Base-by-base conservation (phyloP, 345 rosid species). In the Erucastrum elatum region DNA sequence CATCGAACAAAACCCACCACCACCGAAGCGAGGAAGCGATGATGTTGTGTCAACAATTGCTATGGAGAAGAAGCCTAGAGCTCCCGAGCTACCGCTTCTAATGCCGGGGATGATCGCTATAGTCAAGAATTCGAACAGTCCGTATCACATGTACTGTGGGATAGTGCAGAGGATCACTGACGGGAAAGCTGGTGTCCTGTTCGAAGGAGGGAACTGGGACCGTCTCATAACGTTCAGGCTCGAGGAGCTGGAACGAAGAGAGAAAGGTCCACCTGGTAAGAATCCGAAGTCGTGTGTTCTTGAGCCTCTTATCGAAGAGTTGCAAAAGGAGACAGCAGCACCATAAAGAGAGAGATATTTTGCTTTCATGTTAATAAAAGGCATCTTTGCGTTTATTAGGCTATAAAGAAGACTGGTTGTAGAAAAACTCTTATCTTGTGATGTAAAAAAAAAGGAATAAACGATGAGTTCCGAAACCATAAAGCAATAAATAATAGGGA, bases 21-120 rank as follows among this genome's bases (percentile, higher is more conserved):
- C 75, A 5, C 81, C 72, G n/a, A n/a, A n/a, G 72, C 85, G 46
- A 51, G 74, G 84, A 16, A 71, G 13, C 5, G 77, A 46, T 30
- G 77, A 46, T 30, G 49, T 12, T 30, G 49, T 6, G 17, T 70
- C 66, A 0, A 81, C 62, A 0, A 9, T 84, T 26, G 29, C 82
- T 4, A 8, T 76, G 5, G 68, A 85, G 8, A 87, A 79, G 87
- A 92, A 88, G 83, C 92, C 93, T 2, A 88, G 81, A 84, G 85
- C 97, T 1, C 97, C 97, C 0, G 90, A 86, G 59, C 74, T 90
- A 73, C 97, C 94, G 0, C 85, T 94, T 21, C 85, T 90, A 29
- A 86, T 91, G 97, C 99, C 97, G 1, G 96, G 98, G 16, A 95
- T 92, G 99, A 87, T 90, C 2, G 97, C 92, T 33, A 80, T 92